phyloP scores from a whole-genome alignment of 192 early-diverging fungal genomes.

The Backusella tuberculispora region DNA sequence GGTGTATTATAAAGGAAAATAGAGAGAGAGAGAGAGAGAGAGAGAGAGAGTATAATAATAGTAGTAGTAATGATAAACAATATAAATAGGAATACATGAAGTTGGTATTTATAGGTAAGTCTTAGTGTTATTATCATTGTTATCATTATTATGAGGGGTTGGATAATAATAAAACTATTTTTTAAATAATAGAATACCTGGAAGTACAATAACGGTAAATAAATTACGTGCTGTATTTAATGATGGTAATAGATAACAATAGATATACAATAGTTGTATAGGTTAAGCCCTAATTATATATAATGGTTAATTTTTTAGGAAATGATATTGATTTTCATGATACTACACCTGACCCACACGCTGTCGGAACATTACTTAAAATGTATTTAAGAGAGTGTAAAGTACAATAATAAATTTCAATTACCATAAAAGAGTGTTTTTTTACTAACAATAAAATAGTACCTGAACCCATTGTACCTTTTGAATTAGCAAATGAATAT shows the following conservation, averaged over 20 bases:
- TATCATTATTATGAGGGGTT: neutral
- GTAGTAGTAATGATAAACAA: neutral
- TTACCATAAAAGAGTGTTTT: neutral
- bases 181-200: slow-evolving; percentile 45
- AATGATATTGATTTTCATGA: slow-evolving; percentile 50
- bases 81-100: slow-evolving; percentile 47
- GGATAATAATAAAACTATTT: neutral
- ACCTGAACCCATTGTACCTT: slow-evolving; percentile 54
- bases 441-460: slow-evolving; percentile 36
- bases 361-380: slow-evolving; percentile 61
- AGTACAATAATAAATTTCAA: slow-evolving; percentile 9
- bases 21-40: neutral
- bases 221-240: slow-evolving; percentile 54
- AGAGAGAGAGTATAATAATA: neutral
- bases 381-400: slow-evolving; percentile 65
- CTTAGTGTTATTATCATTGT: too few relatives aligned
- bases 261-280: neutral
- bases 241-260: slow-evolving; percentile 35
- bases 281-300: neutral
- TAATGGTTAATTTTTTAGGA: slow-evolving; percentile 15
- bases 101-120: slow-evolving; percentile 58
- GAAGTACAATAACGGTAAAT: slow-evolving; percentile 54
- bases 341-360: slow-evolving; percentile 56
- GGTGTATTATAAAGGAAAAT: neutral
- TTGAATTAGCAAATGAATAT: slow-evolving; percentile 49